Conservation (phyloP, 179 eudicot species). For the Vitellaria paradoxa region DNA sequence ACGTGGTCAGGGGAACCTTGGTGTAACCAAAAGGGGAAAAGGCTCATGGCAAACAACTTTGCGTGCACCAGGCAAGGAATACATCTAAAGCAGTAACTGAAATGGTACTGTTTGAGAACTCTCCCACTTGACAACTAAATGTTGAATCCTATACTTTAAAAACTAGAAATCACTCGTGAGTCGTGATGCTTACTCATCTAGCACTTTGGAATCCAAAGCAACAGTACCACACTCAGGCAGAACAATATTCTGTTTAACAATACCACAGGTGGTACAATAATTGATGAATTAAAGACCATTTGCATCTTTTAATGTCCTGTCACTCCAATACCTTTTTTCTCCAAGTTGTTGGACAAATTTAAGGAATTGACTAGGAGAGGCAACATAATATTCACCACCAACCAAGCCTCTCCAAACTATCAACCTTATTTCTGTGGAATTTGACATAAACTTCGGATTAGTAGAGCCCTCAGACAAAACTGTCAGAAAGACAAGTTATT, state of each 20-base stretch:
- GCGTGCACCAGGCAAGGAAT: not conserved
- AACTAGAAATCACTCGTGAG: not conserved
- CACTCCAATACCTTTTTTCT: not conserved
- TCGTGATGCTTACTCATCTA: constrained; percentile 6
- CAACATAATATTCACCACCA: not conserved
- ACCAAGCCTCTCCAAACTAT: not conserved
- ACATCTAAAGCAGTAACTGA: not conserved
- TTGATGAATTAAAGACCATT: not conserved
- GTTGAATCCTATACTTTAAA: not conserved
- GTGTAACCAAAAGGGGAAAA: not conserved
- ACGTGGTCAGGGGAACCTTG: constrained; percentile 4
- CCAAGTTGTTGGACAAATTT: not conserved
- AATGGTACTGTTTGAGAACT: constrained; percentile 11
- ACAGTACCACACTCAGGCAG: not conserved
- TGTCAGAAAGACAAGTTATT: not conserved
- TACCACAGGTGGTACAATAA: not conserved
- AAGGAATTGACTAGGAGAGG: not conserved
- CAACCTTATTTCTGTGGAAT: not conserved
- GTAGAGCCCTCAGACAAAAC: not conserved
- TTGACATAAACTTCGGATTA: not conserved
- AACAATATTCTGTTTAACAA: not conserved
- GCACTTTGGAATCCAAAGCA: constrained; percentile 11
- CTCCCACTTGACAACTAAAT: not conserved
- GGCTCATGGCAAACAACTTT: not conserved
- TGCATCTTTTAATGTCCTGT: not conserved